phyloP scores from a whole-genome alignment of 148 eudicot species.

The Euryodendron excelsum region DNA sequence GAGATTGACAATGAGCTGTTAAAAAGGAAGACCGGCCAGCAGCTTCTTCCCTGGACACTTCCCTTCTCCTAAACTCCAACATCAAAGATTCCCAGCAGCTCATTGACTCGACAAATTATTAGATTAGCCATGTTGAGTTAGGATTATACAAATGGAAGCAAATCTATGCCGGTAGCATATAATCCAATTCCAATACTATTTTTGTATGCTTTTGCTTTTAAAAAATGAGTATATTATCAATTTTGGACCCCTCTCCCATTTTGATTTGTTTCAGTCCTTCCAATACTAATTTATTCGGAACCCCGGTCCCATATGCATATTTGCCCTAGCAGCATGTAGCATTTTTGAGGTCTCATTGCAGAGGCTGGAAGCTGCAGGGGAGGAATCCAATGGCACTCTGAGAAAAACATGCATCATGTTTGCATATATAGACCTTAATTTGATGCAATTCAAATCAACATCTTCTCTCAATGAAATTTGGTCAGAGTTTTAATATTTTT shows the following conservation, averaged over 20 bases:
- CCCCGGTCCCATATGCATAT: background rate
- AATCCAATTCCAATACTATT: background rate
- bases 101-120: constrained; percentile 10
- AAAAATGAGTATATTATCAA: background rate
- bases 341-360: background rate
- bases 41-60: background rate
- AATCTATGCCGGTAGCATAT: background rate
- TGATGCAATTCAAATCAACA: too few relatives aligned
- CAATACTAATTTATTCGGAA: background rate
- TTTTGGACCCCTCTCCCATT: background rate
- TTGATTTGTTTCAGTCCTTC: too few relatives aligned
- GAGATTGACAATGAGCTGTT: too few relatives aligned
- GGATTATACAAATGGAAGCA: background rate
- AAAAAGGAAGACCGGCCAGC: background rate
- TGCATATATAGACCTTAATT: too few relatives aligned
- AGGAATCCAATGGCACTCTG: background rate
- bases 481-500: too few relatives aligned
- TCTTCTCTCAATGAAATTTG: too few relatives aligned
- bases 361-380: background rate
- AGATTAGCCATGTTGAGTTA: background rate
- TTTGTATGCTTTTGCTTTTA: background rate
- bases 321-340: background rate
- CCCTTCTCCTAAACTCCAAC: background rate
- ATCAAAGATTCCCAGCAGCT: background rate
- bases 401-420: background rate